Conservation (phyloP, 768 basidiomycete genomes). For the Hemileccinum rubropunctum region DNA sequence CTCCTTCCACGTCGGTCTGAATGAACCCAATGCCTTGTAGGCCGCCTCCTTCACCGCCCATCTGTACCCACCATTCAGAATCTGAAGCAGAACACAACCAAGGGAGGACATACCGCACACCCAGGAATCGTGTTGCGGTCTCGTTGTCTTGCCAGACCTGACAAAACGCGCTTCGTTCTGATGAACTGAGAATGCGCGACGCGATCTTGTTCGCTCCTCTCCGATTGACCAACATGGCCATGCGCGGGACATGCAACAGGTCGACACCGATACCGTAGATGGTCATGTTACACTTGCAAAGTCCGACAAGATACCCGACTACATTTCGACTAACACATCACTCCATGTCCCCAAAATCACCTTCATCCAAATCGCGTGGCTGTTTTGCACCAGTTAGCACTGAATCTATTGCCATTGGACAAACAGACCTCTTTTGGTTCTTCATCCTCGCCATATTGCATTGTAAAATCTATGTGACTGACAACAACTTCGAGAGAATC, state of each 20-base stretch:
- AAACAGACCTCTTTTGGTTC: constrained; percentile 85
- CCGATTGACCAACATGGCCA: constrained; percentile 51
- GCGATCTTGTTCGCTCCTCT: constrained; percentile 48
- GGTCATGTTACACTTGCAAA: constrained; percentile 37
- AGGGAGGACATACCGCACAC: constrained; percentile 55
- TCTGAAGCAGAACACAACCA: background rate
- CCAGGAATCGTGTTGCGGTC: constrained; percentile 49
- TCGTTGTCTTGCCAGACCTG: constrained; percentile 6
- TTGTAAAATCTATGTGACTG: constrained; percentile 95
- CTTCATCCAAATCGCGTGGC: constrained; percentile 93
- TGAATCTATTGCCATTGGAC: background rate
- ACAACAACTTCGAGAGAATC: constrained; percentile 89
- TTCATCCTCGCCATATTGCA: constrained; percentile 99
- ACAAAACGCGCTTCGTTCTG: constrained; percentile 39
- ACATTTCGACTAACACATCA: constrained; percentile 26
- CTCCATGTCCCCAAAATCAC: constrained; percentile 80
- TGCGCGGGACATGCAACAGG: constrained; percentile 65
- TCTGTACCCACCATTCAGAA: constrained; percentile 35
- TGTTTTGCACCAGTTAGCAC: constrained; percentile 31
- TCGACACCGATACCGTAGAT: constrained; percentile 79
- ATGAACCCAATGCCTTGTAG: constrained; percentile 81
- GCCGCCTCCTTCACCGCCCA: constrained; percentile 86
- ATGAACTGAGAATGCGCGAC: constrained; percentile 57
- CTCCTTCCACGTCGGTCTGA: constrained; percentile 72
- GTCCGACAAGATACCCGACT: background rate